Base-by-base conservation (phyloP, 2,329 filamentous ascomycete genomes). In the Penicillium sp. region DNA sequence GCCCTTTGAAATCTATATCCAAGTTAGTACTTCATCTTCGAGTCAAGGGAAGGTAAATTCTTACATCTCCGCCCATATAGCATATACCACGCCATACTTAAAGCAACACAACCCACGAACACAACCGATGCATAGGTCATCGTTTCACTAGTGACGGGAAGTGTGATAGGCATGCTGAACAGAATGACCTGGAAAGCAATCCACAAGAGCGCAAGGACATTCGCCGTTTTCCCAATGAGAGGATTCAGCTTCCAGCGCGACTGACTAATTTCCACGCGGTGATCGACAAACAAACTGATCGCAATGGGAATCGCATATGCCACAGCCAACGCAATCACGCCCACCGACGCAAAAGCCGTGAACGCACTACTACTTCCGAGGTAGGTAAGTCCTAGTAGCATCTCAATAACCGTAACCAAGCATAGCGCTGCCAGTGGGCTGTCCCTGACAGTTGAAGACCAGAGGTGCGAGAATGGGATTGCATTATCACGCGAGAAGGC, bases 101-200 rank as follows among this genome's bases (percentile, higher is more conserved):
- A 78, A 38, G 73, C 73, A 51, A 77, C 77, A 58, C 86, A 85
- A 40, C 79, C 72, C 9, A 81, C 76, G 56, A 86, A 80, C 2
- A 86, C 83, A 1, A 84, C 83, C 35, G 76, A 77, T 1, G 82
- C 81, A 62, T 85, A 85, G 58, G 84, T 85, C 70, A 82, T 83
- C 44, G 78, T 78, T 1, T 73, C 78, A 1, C 73, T 73, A 1
- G 76, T 82, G 53, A 83, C 80, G 3, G 83, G 82, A 44, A 82
- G 70, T 25, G 78, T 78, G 12, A 76, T 78, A 2, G 83, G 83
- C 68, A 76, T 77, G 25, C 77, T 80, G 66, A 84, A 85, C 4
- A 85, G 63, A 3, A 83, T 73, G 26, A 81, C 60, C 61, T 82
- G 79, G 53, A 83, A 82, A 4, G 63, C 50, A 56, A 83, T 83